Conservation (phyloP, 768 basidiomycete species). For the Mycena vitilis region DNA sequence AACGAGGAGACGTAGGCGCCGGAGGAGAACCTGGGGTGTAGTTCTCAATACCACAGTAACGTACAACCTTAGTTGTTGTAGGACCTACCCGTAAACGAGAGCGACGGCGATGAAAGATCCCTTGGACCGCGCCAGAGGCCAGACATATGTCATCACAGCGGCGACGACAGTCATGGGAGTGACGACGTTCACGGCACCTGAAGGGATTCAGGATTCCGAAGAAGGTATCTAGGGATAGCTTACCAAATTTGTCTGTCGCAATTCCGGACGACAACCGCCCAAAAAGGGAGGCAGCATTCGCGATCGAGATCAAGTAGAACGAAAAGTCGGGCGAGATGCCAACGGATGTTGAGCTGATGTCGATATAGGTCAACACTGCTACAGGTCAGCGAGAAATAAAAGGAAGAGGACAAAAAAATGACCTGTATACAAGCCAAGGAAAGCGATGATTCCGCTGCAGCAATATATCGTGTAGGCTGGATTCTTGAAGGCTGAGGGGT, state of each 20-base stretch:
- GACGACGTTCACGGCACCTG: slow-evolving; percentile 78
- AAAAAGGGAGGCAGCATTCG: slow-evolving; percentile 72
- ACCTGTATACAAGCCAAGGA: slow-evolving; percentile 80
- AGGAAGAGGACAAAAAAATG: slow-evolving; percentile 21
- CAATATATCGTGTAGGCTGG: slow-evolving; percentile 69
- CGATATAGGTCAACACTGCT: slow-evolving; percentile 74
- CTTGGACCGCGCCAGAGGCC: slow-evolving; percentile 71
- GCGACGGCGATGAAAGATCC: slow-evolving; percentile 64
- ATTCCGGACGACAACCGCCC: slow-evolving; percentile 70
- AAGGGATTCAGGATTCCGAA: not conserved
- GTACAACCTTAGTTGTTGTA: slow-evolving; percentile 13
- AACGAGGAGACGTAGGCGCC: slow-evolving; percentile 73
- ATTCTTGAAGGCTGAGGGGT: slow-evolving; percentile 52
- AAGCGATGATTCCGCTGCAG: slow-evolving; percentile 62
- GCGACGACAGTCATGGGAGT: slow-evolving; percentile 68
- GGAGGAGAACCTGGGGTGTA: slow-evolving; percentile 61
- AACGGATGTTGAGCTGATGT: slow-evolving; percentile 62
- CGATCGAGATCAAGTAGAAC: slow-evolving; percentile 76
- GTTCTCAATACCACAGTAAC: slow-evolving; percentile 1
- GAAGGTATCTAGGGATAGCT: slow-evolving; percentile 24
- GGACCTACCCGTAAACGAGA: slow-evolving; percentile 70
- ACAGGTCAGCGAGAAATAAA: slow-evolving; percentile 36
- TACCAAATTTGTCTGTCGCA: slow-evolving; percentile 67
- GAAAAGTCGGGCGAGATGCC: slow-evolving; percentile 64
- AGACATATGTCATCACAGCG: slow-evolving; percentile 71